These are phyloP conservation scores for Clonostachys byssicola DNA, from an alignment of 2,329 filamentous ascomycete genomes.

Conservation along the genomic window DNA sequence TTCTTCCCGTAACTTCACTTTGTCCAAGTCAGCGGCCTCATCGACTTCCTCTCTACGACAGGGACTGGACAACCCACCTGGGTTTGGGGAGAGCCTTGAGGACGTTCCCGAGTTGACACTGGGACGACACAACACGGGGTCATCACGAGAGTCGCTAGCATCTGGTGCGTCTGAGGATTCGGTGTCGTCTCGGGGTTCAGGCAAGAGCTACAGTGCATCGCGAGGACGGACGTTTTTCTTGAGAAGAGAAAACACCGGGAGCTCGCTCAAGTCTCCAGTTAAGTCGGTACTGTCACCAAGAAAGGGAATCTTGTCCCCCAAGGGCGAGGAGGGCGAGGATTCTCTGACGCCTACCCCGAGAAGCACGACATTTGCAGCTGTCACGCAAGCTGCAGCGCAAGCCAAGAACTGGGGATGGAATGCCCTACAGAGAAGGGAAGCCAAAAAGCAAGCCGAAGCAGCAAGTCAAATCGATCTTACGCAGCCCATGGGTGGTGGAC, in stretches of 20 bases:
- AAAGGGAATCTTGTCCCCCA: no score
- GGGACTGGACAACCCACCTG: no score
- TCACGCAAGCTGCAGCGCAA: constrained; percentile 50
- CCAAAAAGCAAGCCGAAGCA: constrained; percentile 23
- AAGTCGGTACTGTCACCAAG: constrained; percentile 5
- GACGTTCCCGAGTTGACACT: no score
- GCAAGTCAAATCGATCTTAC: constrained; percentile 35
- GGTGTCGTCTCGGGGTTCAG: constrained; percentile 19
- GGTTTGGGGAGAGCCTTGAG: no score
- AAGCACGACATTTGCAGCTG: constrained; percentile 46
- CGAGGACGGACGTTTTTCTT: constrained; percentile 33
- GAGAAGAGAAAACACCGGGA: constrained; percentile 29
- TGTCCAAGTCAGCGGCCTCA: constrained; percentile 34
- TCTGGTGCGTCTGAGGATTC: no score
- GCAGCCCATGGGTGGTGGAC: constrained; percentile 78
- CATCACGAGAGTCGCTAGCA: no score
- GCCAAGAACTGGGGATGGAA: constrained; percentile 58
- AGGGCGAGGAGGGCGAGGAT: no score
- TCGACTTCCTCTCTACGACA: constrained; percentile 16
- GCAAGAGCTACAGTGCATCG: constrained; percentile 32
- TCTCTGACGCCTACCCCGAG: background rate
- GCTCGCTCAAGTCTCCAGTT: constrained; percentile 18
- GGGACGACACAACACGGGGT: no score
- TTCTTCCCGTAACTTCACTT: constrained; percentile 42
- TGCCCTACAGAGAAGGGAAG: constrained; percentile 46